These are phyloP conservation scores for Fusarium sublunatum DNA, from an alignment of 2,329 filamentous ascomycete genomes.

Conservation along the genomic window DNA sequence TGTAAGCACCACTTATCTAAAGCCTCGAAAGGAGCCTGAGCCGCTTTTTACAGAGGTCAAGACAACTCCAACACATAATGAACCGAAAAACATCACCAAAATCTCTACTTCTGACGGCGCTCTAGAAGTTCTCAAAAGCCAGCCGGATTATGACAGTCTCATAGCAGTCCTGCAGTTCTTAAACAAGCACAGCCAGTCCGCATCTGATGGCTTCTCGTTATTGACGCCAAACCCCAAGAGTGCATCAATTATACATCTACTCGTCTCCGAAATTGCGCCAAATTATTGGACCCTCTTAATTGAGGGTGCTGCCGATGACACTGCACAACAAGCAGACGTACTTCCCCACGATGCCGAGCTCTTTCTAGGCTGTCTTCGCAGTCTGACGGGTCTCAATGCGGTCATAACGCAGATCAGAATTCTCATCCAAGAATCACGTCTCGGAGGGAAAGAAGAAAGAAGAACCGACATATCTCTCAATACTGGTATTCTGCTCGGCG, in stretches of 20 bases:
- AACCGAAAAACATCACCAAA: constrained; percentile 7
- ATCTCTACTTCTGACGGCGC: constrained; percentile 60
- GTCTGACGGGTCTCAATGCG: constrained; percentile 82
- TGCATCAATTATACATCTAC: constrained; percentile 78
- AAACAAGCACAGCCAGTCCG: constrained; percentile 39
- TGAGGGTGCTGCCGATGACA: constrained; percentile 52
- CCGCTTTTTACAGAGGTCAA: constrained; percentile 55
- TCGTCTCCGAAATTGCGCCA: constrained; percentile 80
- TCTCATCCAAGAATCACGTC: constrained; percentile 64
- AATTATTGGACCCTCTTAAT: constrained; percentile 81
- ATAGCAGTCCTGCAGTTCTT: constrained; percentile 65
- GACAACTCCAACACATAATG: constrained; percentile 22
- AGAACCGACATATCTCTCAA: constrained; percentile 58
- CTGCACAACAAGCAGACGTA: constrained; percentile 6
- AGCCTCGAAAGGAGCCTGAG: constrained; percentile 51
- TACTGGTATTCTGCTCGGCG: constrained; percentile 56
- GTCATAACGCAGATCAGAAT: constrained; percentile 75
- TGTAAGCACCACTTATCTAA: constrained; percentile 63
- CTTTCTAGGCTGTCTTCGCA: constrained; percentile 75
- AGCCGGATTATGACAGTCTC: constrained; percentile 71
- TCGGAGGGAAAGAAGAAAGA: constrained; percentile 52
- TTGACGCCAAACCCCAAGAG: constrained; percentile 70
- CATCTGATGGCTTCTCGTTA: constrained; percentile 41
- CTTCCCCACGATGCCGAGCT: constrained; percentile 56
- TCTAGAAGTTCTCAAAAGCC: constrained; percentile 68